Evolutionary conservation across 139 green algal genomes (phyloP), one percentile per base, ranked within the genome.

Genomic region (Yamagishiella unicocca): DNA sequence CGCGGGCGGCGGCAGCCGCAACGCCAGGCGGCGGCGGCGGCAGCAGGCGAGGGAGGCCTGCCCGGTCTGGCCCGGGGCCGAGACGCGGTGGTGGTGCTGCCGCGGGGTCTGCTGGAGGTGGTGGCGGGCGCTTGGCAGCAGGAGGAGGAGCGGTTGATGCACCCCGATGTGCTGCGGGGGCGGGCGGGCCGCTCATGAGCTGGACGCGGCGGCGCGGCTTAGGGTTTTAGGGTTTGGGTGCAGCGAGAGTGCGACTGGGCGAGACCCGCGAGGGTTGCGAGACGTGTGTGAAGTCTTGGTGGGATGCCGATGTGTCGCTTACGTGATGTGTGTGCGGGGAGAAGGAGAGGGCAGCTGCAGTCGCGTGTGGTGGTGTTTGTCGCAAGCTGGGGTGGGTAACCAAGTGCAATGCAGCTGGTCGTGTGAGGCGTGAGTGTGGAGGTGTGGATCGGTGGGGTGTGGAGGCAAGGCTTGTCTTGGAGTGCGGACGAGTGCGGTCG

Each of bases 121-220:
- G 74, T 88, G 78, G 66, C 55, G 6, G 92, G 94, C 81, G 70
- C 77, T 4, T 87, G 87, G 77, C 55, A 94, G 27, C 78, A 94
- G 68, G 45, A 66, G 8, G 80, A 84, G 17, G 75, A 87, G 19
- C 78, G 92, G 42, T 40, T 94, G 83, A 85, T 89, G 27, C 35
- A 81, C 53, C 45, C 50, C 50, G 50, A 58, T 12, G 50, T 58
- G 50, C 50, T 58, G 50, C 14, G 14, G 50, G 50, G 50, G 50
- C 50, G 50, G 50, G 14, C 14, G 50, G 50, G 50, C n/a, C n/a
- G n/a, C n/a, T n/a, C n/a, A n/a, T n/a, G 50, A 58, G 50, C 14
- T 17, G 50, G 50, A 12, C 12, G 50, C 50, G 17, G 50, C 50
- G 50, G 50, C 14, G 50, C 14, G 50, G 50, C 50, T 58, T 25